phyloP scores from a whole-genome alignment of 352 stramenopile genomes.

The Phytophthora sansomeana region DNA sequence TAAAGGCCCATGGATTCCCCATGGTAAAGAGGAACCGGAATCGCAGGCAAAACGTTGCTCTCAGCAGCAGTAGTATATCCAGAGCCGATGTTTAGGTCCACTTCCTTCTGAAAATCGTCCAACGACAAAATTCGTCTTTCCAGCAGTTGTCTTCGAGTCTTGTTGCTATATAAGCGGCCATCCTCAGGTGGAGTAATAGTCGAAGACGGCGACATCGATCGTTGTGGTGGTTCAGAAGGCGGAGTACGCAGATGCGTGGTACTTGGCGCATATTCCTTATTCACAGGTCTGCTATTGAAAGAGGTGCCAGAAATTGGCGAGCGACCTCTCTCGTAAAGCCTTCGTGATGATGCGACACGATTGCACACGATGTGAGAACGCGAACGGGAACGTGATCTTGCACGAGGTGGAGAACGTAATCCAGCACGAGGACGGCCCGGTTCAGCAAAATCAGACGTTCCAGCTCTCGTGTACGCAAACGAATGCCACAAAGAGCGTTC shows the following conservation, averaged over 20 bases:
- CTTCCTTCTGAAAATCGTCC: constrained; percentile 24
- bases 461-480: constrained; percentile 35
- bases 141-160: constrained; percentile 26
- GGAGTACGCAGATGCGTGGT: not conserved
- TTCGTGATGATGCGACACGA: not conserved
- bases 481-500: constrained; percentile 42
- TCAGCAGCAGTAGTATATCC: not conserved
- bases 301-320: not conserved
- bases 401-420: constrained; percentile 10
- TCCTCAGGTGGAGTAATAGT: constrained; percentile 14
- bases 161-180: constrained; percentile 11
- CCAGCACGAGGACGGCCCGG: not conserved
- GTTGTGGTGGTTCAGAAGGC: constrained; percentile 2
- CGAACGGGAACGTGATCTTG: constrained; percentile 10
- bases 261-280: constrained; percentile 3
- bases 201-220: constrained; percentile 9
- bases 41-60: constrained; percentile 7
- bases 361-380: too few species aligned
- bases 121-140: constrained; percentile 31
- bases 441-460: constrained; percentile 15
- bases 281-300: constrained; percentile 1
- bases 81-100: constrained; percentile 1
- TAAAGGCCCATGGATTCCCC: constrained; percentile 38
- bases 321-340: constrained; percentile 19
- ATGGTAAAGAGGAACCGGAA: constrained; percentile 33